These are phyloP conservation scores for Pseudogymnoascus sp. DNA, from an alignment of 2,329 filamentous ascomycete genomes.

Conservation along the genomic window DNA sequence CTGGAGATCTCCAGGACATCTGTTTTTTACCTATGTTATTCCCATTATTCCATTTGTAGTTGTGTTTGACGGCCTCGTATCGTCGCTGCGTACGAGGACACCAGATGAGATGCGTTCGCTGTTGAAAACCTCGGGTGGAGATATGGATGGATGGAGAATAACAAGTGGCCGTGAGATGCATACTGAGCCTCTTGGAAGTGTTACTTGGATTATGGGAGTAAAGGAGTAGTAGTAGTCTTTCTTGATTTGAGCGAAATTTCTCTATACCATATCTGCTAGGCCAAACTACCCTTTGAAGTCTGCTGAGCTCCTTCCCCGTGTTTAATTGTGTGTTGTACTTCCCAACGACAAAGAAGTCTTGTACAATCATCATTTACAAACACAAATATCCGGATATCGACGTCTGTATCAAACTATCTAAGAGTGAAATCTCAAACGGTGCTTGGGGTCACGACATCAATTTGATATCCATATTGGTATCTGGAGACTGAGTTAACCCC, in stretches of 20 bases:
- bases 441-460: neutral
- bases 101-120: conserved; percentile 55
- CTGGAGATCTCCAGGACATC: conserved; percentile 30
- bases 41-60: conserved; percentile 61
- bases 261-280: neutral
- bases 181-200: conserved; percentile 40
- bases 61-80: conserved; percentile 61
- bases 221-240: conserved; percentile 20
- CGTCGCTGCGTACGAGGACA: conserved; percentile 57
- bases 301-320: neutral
- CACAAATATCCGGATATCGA: neutral
- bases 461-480: neutral
- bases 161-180: conserved; percentile 33
- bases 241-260: neutral
- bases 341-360: neutral
- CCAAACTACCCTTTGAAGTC: neutral
- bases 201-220: conserved; percentile 37
- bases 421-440: neutral
- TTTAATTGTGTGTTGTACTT: neutral
- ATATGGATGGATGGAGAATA: conserved; percentile 35
- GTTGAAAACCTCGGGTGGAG: conserved; percentile 44
- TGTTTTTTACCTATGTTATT: conserved; percentile 59
- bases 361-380: neutral
- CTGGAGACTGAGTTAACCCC: neutral
- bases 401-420: neutral